Conservation (phyloP, 495 filamentous ascomycete genomes). For the Cryomyces antarcticus region DNA sequence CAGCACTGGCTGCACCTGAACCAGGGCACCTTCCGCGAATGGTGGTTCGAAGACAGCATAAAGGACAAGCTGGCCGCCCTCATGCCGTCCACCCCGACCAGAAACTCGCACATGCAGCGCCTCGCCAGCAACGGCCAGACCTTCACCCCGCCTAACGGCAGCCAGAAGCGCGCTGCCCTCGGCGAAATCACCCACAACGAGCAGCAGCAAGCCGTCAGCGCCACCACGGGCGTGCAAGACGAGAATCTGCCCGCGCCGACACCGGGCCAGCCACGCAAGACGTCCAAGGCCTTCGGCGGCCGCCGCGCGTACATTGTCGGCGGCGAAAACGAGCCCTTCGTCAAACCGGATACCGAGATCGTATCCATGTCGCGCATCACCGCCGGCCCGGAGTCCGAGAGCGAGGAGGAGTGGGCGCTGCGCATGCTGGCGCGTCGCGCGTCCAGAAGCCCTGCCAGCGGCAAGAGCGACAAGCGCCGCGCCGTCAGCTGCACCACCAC, state of each 20-base stretch:
- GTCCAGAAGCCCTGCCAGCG: slow-evolving; percentile 28
- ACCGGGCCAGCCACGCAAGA: slow-evolving; percentile 87
- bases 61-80: slow-evolving; percentile 42
- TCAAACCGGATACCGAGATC: slow-evolving; percentile 23
- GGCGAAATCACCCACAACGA: slow-evolving; percentile 79
- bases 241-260: slow-evolving; percentile 88
- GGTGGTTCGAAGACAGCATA: slow-evolving; percentile 87
- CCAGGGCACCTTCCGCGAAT: slow-evolving; percentile 87
- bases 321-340: slow-evolving; percentile 21
- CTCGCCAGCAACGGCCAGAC: slow-evolving; percentile 38
- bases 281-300: slow-evolving; percentile 35
- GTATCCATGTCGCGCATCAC: slow-evolving; percentile 30
- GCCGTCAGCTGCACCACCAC: slow-evolving; percentile 41
- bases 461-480: slow-evolving; percentile 24
- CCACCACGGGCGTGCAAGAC: slow-evolving; percentile 33
- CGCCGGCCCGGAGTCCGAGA: slow-evolving; percentile 32
- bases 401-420: slow-evolving; percentile 57
- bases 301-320: slow-evolving; percentile 18
- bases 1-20: slow-evolving; percentile 98
- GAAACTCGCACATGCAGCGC: slow-evolving; percentile 32
- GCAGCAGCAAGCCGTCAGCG: slow-evolving; percentile 8
- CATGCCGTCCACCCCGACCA: slow-evolving; percentile 59
- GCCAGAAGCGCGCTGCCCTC: slow-evolving; percentile 60
- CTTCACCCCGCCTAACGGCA: slow-evolving; percentile 65
- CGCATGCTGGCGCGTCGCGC: slow-evolving; percentile 34